Evolutionary conservation across 2,329 filamentous ascomycete species (phyloP).

Genomic region (Aphanoascus verrucosus): DNA sequence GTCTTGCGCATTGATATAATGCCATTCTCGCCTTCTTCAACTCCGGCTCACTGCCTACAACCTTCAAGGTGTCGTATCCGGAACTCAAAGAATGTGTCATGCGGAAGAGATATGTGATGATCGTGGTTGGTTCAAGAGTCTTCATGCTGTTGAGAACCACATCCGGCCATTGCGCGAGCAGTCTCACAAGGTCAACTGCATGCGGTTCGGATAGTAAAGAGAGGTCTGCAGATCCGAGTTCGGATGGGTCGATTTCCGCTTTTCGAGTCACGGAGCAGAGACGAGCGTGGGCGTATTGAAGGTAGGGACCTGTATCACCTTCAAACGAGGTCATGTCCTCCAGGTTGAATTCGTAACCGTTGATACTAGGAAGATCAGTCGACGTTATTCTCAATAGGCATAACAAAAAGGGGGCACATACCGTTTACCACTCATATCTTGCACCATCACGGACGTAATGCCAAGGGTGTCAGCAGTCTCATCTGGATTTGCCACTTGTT

Average conservation of each 20-base stretch:
- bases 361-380: conserved; percentile 45
- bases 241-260: conserved; percentile 38
- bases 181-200: conserved; percentile 50
- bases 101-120: conserved; percentile 58
- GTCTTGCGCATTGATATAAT: conserved; percentile 51
- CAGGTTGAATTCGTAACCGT: conserved; percentile 56
- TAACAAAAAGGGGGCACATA: conserved; percentile 29
- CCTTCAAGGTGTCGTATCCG: conserved; percentile 53
- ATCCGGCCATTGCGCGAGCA: conserved; percentile 55
- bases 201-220: conserved; percentile 52
- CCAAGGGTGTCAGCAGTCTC: conserved; percentile 77
- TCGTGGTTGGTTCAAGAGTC: conserved; percentile 55
- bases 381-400: conserved; percentile 34
- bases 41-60: conserved; percentile 49
- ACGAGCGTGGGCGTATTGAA: conserved; percentile 54
- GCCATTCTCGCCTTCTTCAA: conserved; percentile 50
- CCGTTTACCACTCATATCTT: conserved; percentile 95
- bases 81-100: conserved; percentile 53
- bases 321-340: conserved; percentile 56
- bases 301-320: conserved; percentile 55
- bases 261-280: conserved; percentile 51
- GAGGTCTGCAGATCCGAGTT: conserved; percentile 47
- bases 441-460: conserved; percentile 93
- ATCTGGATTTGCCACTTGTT: conserved; percentile 73
- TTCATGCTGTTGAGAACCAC: conserved; percentile 52